Evolutionary conservation across 1,284 basidiomycete genomes (phyloP), one percentile per base, ranked within the genome.

Genomic region (Pseudozyma sp.): DNA sequence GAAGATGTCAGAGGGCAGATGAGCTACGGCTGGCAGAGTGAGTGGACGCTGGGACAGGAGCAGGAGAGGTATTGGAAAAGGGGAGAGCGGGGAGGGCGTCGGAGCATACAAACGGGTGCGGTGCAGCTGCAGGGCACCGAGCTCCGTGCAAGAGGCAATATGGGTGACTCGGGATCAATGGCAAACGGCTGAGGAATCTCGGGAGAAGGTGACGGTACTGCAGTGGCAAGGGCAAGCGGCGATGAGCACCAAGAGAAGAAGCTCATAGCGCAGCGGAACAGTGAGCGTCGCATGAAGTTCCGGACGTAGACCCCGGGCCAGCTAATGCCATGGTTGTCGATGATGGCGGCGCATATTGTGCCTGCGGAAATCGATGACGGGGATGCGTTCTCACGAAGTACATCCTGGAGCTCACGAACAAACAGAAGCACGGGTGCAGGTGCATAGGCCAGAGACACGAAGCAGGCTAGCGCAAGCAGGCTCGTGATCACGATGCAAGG

Each of bases 101-200:
- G 50, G 45, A 46, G 44, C 37, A 47, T 47, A 17, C 17, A 31
- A 42, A 35, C 16, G 39, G 49, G 40, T 13, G 45, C 10, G 34
- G 59, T 7, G 46, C 19, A 24, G 55, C 10, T 44, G 33, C 29
- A 53, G 24, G 8, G 13, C 31, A 10, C 31, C 19, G 40, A 8
- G 17, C 8, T 53, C 24, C 37, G 7, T 17, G 34, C 19, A 7
- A 6, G 19, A 43, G 10, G 40, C 49, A 45, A n/a, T 46, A 60
- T n/a, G 45, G 51, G 48, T 61, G 19, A 40, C 31, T 50, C 51
- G 59, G 52, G 52, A 61, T 24, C 46, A 44, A 37, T n/a, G 37
- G 24, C 42, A 33, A 43, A 31, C 17, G 9, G 8, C 47, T 9
- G 48, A 39, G 34, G 9, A 49, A 34, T 13, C 29, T 49, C 48